Base-by-base conservation (phyloP, 305 asterid species). In the Caryopteris hybrid region DNA sequence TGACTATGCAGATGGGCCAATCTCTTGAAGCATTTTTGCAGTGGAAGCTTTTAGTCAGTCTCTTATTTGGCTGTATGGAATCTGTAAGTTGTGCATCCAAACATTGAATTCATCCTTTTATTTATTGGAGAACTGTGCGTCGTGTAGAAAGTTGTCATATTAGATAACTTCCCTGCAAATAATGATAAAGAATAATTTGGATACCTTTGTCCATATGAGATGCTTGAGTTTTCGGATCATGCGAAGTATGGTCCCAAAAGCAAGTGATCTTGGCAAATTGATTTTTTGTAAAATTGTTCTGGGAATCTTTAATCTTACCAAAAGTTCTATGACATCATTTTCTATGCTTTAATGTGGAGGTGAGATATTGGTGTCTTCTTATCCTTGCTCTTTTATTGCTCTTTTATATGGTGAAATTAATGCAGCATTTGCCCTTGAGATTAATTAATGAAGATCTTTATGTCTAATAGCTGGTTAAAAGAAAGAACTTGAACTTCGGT, bases 21-120 rank as follows among this genome's bases (percentile, higher is more conserved):
- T 94, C 99, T 58, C 95, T 94, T 71, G 90, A 94, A 80, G 95
- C 95, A 73, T 94, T 85, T 91, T 20, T 87, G 34, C 97, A 94
- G 70, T 94, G 99, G 99, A 91, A 91, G 78, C 76, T 65, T 70
- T 76, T 94, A 74, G 72, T 86, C 70, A 82, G 86, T 84, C 92
- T 94, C 65, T 77, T 94, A 39, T 77, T 94, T 76, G 92, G 96
- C 33, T 91, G 99, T 72, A 76, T 82, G 38, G 91, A 91, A 78
- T 95, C 99, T 78, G 99, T 93, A 81, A 87, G 99, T n/a, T 78
- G 59, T 58, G 29, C 42, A 56, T 54, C 54, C 23, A 39, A 66
- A 13, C 52, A 39, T 50, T 54, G 41, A 36, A 62, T 46, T 70
- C 21, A 39, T 51, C 61, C 36, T 17, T 47, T 52, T 64, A 14